Evolutionary conservation across 2,329 filamentous ascomycete species (phyloP).

Genomic region (Neophaeococcomyces aloes): DNA sequence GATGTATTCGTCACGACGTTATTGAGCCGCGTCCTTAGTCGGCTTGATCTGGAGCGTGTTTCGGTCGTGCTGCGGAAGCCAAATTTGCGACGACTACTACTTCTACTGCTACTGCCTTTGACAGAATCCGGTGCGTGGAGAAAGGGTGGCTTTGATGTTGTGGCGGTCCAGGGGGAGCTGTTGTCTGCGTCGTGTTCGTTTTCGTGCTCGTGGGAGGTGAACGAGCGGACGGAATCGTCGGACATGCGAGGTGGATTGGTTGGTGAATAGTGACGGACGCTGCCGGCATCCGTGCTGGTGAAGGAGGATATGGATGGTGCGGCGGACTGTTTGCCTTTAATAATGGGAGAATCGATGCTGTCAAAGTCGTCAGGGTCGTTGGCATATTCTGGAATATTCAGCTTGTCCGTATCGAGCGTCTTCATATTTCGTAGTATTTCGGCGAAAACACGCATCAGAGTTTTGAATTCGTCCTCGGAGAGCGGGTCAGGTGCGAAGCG

Average conservation of each 20-base stretch:
- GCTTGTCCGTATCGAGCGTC: conserved; percentile 45
- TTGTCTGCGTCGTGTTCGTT: conserved; percentile 7
- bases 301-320: too few relatives aligned
- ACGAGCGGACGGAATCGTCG: conserved; percentile 17
- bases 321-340: conserved; percentile 42
- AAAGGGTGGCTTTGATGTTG: conserved; percentile 2
- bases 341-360: conserved; percentile 64
- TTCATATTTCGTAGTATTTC: conserved; percentile 68
- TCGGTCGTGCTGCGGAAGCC: too few relatives aligned
- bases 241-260: conserved; percentile 13
- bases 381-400: conserved; percentile 27
- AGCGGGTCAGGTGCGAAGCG: conserved; percentile 67
- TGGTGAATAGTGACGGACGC: conserved; percentile 11
- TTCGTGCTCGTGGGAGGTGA: conserved; percentile 9
- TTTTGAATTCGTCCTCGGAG: conserved; percentile 59
- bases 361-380: conserved; percentile 25
- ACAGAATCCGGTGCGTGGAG: background rate
- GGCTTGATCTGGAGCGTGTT: too few relatives aligned
- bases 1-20: too few relatives aligned
- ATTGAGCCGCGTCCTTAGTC: too few relatives aligned
- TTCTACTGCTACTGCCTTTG: too few relatives aligned
- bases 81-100: too few relatives aligned
- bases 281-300: conserved; percentile 12
- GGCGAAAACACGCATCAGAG: conserved; percentile 75
- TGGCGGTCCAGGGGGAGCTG: conserved; percentile 10